Percentiles rank a stretch among this genome's conserved stretches.
Conservation (phyloP, 345 rosid species). For the Aquilaria malaccensis region DNA sequence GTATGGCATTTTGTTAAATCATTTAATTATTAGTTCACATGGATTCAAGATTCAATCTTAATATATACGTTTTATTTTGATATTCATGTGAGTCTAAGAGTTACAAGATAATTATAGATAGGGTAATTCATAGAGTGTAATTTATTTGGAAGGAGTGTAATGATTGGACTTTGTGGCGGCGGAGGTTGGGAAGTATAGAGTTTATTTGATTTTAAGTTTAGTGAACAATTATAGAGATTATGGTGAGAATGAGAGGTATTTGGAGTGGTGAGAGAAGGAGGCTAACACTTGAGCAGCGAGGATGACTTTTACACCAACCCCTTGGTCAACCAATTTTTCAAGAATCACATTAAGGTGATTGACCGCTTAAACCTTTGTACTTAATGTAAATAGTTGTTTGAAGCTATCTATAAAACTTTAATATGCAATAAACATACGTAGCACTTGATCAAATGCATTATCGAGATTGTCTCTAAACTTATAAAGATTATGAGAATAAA, state of each 20-base stretch:
- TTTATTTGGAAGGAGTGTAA: conserved; percentile 19
- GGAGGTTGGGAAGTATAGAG: conserved; percentile 46
- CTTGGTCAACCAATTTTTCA: conserved; percentile 45
- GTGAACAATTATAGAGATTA: conserved; percentile 58
- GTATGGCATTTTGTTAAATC: not conserved
- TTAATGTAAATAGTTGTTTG: no score
- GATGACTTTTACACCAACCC: conserved; percentile 66
- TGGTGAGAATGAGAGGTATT: conserved; percentile 61
- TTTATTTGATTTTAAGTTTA: conserved; percentile 53
- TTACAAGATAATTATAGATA: not conserved
- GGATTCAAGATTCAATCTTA: no score
- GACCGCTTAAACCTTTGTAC: not conserved
- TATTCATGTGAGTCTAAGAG: no score
- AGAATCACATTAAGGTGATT: conserved; percentile 57
- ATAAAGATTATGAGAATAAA: no score
- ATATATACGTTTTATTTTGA: no score
- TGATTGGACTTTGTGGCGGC: conserved; percentile 72
- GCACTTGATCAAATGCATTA: no score
- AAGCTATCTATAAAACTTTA: no score
- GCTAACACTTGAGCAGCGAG: conserved; percentile 22
- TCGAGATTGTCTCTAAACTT: no score
- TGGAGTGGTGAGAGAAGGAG: conserved; percentile 54
- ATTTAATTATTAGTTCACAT: no score
- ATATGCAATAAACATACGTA: no score
- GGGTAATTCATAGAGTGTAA: not conserved